These are phyloP conservation scores for Arabidopsis arenosa DNA, from an alignment of 345 rosid species.

Conservation along the genomic window DNA sequence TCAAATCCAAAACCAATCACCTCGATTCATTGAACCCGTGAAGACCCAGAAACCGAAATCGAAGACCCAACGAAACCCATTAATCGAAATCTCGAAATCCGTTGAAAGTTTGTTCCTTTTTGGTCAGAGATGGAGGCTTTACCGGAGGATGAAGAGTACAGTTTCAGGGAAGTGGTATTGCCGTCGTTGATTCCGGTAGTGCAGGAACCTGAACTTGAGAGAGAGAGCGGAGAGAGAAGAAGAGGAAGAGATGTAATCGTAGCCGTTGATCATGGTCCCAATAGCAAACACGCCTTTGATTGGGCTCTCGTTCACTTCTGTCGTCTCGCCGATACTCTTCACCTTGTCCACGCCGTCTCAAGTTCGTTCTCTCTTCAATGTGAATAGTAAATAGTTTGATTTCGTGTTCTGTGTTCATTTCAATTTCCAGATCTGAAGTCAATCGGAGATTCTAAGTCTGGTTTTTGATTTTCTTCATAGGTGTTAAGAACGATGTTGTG, in stretches of 20 bases:
- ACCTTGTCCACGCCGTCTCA: constrained; percentile 85
- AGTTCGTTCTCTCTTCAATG: constrained; percentile 45
- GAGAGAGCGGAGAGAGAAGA: constrained; percentile 75
- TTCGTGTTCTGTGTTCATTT: neutral
- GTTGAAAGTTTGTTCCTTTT: neutral
- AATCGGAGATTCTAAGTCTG: neutral
- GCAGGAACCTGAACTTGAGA: constrained; percentile 63
- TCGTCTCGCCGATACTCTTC: constrained; percentile 83
- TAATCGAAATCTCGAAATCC: neutral
- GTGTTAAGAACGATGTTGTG: constrained; percentile 62
- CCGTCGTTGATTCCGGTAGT: constrained; percentile 65
- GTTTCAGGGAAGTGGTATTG: constrained; percentile 62
- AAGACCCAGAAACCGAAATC: constrained; percentile 21
- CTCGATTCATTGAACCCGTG: constrained; percentile 22
- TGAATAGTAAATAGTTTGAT: neutral
- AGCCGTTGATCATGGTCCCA: constrained; percentile 48
- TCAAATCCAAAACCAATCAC: constrained; percentile 13
- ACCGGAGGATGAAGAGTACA: constrained; percentile 67
- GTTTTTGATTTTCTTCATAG: constrained; percentile 18
- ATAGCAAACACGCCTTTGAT: constrained; percentile 48
- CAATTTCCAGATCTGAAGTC: constrained; percentile 10
- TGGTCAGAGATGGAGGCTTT: constrained; percentile 56
- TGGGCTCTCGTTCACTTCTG: constrained; percentile 71
- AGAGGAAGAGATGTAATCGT: constrained; percentile 48
- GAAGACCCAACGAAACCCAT: constrained; percentile 7